These are phyloP conservation scores for Alliaria petiolata DNA, from an alignment of 345 rosid species.

Conservation along the genomic window DNA sequence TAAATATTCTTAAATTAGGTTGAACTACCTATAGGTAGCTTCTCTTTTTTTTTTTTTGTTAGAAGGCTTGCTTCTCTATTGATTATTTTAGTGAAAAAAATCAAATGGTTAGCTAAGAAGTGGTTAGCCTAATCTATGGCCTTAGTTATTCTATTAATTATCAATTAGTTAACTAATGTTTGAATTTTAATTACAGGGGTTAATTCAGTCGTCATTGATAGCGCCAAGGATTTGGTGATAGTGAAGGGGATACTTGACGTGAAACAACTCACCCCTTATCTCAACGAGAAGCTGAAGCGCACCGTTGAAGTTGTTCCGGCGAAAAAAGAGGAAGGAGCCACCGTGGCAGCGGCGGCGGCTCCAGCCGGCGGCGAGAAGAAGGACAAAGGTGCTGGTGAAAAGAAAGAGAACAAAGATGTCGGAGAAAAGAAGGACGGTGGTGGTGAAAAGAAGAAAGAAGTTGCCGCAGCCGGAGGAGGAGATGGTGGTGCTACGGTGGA, in stretches of 20 bases:
- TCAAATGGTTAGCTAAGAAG: constrained; percentile 12
- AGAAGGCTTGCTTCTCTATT: background rate
- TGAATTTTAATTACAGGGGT: constrained; percentile 49
- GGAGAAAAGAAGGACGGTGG: constrained; percentile 28
- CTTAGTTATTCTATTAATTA: background rate
- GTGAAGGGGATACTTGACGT: constrained; percentile 75
- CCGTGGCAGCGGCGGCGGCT: background rate
- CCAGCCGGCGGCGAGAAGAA: constrained; percentile 36
- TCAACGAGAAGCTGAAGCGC: constrained; percentile 56
- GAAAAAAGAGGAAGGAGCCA: constrained; percentile 34
- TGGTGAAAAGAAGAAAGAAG: constrained; percentile 31
- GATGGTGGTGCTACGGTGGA: constrained; percentile 45
- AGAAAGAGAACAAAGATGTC: constrained; percentile 33
- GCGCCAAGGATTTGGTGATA: constrained; percentile 57
- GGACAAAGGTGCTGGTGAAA: constrained; percentile 32
- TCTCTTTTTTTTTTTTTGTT: background rate
- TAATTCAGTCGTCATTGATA: constrained; percentile 47
- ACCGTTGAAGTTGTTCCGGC: constrained; percentile 61
- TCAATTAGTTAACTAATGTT: background rate
- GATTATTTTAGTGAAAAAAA: constrained; percentile 10
- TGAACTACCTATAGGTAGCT: constrained; percentile 16
- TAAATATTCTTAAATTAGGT: constrained; percentile 13
- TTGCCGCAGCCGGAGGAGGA: constrained; percentile 17
- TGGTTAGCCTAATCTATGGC: constrained; percentile 21
- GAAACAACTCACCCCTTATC: constrained; percentile 46